Percentiles rank a stretch among this genome's conserved stretches.
These are phyloP conservation scores for Tetrapisispora phaffii DNA, from an alignment of 805 yeast species.

Conservation along the genomic window DNA sequence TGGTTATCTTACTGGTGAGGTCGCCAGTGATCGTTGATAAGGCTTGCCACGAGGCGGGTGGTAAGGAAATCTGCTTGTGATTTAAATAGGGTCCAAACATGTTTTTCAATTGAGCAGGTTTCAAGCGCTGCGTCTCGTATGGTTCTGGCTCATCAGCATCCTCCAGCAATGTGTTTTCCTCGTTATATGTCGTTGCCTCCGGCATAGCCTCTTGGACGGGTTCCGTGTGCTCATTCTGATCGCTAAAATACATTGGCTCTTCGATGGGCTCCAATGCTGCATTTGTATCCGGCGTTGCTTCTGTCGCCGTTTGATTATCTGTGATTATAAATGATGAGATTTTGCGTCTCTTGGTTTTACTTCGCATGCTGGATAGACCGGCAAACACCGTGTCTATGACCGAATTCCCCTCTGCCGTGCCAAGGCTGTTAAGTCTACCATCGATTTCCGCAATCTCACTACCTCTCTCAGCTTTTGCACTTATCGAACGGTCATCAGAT, in stretches of 20 bases:
- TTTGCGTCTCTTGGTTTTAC: constrained; percentile 4
- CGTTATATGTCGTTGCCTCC: not conserved
- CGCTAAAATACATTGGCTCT: not conserved
- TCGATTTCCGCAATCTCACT: not conserved
- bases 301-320: not conserved
- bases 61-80: not conserved
- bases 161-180: not conserved
- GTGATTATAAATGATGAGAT: constrained; percentile 6
- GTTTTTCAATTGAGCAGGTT: not conserved
- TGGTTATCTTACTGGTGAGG: constrained; percentile 4
- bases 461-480: not conserved
- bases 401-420: not conserved
- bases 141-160: not conserved
- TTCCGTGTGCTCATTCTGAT: not conserved
- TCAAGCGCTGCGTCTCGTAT: not conserved
- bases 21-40: constrained; percentile 9
- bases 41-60: constrained; percentile 9
- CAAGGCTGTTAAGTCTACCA: not conserved
- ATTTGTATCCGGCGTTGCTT: no score
- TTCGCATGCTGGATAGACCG: not conserved
- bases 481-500: not conserved
- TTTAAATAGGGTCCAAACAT: not conserved
- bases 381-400: not conserved
- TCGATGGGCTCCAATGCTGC: not conserved
- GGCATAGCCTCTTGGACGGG: not conserved